phyloP scores from a whole-genome alignment of 2,329 filamentous ascomycete genomes.

The Aureobasidium sp. region DNA sequence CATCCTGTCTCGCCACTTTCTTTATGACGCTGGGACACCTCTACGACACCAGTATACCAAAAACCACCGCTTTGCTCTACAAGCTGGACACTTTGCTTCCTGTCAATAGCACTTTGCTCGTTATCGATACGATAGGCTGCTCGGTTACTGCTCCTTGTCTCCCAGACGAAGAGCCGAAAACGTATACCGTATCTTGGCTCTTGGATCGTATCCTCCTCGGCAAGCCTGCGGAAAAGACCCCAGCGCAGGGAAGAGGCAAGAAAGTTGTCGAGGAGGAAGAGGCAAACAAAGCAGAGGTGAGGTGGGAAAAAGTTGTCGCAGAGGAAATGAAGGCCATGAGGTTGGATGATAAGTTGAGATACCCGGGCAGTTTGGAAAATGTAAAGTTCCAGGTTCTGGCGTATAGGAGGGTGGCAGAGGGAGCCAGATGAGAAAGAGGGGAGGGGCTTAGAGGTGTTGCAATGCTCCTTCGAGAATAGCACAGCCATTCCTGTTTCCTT shows the following conservation, averaged over 20 bases:
- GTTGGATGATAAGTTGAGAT: conserved; percentile 2
- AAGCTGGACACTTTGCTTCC: neutral
- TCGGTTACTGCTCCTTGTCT: neutral
- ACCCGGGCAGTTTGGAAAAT: conserved; percentile 6
- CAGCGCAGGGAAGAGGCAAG: neutral
- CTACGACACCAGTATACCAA: neutral
- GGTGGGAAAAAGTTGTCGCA: neutral
- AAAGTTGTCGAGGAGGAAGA: neutral
- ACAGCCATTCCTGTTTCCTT: too few relatives aligned
- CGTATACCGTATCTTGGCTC: neutral
- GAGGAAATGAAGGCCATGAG: neutral
- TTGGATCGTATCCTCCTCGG: neutral
- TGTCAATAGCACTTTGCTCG: neutral
- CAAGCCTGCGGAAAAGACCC: neutral
- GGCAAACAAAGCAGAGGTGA: neutral
- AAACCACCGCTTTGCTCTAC: neutral
- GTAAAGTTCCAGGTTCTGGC: neutral
- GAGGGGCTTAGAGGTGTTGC: too few relatives aligned
- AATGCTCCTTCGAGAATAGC: too few relatives aligned
- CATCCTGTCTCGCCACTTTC: neutral
- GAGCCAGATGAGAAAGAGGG: too few relatives aligned
- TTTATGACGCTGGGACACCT: neutral
- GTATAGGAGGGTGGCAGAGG: neutral
- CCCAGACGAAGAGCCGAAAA: neutral
- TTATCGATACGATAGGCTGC: neutral